Conservation (phyloP, 208 protist genomes). For the Trypanosomatidae sp. region DNA sequence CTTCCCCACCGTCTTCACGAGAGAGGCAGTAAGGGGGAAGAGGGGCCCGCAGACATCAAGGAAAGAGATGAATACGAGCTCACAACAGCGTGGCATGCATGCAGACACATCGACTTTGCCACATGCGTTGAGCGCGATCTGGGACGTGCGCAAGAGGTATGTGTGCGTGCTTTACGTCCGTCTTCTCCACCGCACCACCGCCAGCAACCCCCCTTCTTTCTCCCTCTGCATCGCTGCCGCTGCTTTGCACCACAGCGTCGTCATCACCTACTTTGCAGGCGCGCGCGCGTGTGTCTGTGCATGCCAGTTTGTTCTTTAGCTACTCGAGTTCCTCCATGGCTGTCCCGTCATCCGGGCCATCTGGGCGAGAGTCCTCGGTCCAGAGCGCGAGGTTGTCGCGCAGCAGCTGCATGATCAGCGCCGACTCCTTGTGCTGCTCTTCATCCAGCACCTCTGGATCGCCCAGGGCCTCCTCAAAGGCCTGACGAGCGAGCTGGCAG, state of each 20-base stretch:
- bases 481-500: conserved; percentile 96
- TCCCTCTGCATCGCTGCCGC: background rate
- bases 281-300: background rate
- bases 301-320: conserved; percentile 5
- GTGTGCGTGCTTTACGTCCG: background rate
- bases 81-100: background rate
- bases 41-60: background rate
- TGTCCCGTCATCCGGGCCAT: conserved; percentile 79
- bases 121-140: background rate
- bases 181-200: background rate
- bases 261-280: background rate
- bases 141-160: background rate
- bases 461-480: conserved; percentile 97
- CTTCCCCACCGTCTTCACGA: background rate
- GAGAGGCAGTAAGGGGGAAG: background rate
- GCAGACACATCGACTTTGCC: conserved; percentile 4
- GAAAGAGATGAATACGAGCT: background rate
- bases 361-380: conserved; percentile 92
- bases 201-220: background rate
- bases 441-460: conserved; percentile 97
- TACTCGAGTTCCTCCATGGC: conserved; percentile 91
- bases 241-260: background rate
- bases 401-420: conserved; percentile 99
- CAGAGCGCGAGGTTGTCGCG: conserved; percentile 99
- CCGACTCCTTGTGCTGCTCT: conserved; percentile 99